Percentiles rank a stretch among this genome's conserved stretches.
Conservation (phyloP, 768 basidiomycete species). For the Tricholomella constricta region DNA sequence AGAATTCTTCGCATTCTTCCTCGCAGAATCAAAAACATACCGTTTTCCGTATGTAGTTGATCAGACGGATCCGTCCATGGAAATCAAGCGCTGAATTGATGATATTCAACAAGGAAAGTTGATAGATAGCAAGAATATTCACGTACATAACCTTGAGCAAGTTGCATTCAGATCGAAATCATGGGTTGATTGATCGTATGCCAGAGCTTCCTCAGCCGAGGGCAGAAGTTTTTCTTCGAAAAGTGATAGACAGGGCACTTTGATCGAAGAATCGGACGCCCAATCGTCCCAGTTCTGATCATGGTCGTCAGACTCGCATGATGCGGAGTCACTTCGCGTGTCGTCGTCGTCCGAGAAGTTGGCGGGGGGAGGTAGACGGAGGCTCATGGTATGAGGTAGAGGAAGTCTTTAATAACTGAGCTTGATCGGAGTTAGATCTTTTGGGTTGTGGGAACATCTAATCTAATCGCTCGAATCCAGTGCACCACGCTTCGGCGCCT, state of each 20-base stretch:
- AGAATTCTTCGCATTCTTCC: not conserved
- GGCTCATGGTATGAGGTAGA: constrained; percentile 34
- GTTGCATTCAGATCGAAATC: constrained; percentile 62
- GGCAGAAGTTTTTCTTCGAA: constrained; percentile 69
- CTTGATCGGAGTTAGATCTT: not conserved
- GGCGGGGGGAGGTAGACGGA: constrained; percentile 35
- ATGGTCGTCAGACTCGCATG: constrained; percentile 39
- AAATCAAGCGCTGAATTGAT: constrained; percentile 65
- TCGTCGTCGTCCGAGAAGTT: constrained; percentile 23
- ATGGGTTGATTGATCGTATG: constrained; percentile 60
- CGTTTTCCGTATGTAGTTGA: constrained; percentile 85
- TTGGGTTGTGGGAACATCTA: constrained; percentile 8
- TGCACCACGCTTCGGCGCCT: too few relatives aligned
- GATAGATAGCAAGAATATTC: not conserved
- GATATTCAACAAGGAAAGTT: not conserved
- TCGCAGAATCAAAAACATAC: constrained; percentile 37
- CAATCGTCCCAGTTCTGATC: constrained; percentile 81
- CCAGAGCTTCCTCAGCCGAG: constrained; percentile 58
- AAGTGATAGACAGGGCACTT: constrained; percentile 64
- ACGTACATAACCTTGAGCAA: constrained; percentile 58
- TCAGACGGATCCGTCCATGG: constrained; percentile 75
- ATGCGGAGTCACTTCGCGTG: constrained; percentile 25
- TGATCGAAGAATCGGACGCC: constrained; percentile 65
- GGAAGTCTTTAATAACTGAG: not conserved
- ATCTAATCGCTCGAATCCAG: constrained; percentile 6